These are phyloP conservation scores for Diplosphaera chodatii DNA, from an alignment of 139 green algal species.

Conservation along the genomic window DNA sequence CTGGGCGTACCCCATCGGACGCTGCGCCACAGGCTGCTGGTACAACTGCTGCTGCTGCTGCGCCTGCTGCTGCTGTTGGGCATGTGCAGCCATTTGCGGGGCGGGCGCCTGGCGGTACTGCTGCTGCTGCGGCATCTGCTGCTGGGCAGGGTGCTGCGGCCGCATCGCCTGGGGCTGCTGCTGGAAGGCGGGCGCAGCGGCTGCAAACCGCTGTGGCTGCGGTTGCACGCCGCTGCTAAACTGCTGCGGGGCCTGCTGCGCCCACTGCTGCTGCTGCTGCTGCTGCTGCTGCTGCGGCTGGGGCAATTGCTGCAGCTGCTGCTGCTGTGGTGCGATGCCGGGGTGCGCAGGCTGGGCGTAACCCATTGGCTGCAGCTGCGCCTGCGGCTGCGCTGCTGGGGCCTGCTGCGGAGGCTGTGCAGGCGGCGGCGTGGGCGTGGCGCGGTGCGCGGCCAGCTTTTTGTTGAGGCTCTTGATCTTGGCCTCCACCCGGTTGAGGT, in stretches of 20 bases:
- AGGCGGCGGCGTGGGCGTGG: not conserved
- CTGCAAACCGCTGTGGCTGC: not conserved
- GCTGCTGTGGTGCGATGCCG: no score
- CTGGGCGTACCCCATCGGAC: conserved; percentile 1
- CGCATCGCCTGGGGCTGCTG: conserved; percentile 3
- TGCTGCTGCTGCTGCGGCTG: not conserved
- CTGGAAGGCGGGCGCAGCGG: not conserved
- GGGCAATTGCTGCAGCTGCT: not conserved
- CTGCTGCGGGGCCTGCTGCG: not conserved
- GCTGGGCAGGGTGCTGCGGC: not conserved
- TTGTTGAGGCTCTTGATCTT: conserved; percentile 1
- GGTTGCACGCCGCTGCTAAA: not conserved
- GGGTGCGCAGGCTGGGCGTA: no score
- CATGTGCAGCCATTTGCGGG: not conserved
- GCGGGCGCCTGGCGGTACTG: not conserved
- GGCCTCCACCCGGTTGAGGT: not conserved
- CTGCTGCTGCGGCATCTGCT: not conserved
- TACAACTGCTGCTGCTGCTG: not conserved
- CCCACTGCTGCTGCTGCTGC: not conserved
- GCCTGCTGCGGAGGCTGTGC: not conserved
- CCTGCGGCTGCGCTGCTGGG: no score
- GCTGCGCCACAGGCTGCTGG: not conserved
- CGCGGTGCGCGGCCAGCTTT: not conserved
- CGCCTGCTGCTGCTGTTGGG: not conserved
- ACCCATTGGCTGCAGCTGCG: no score